Base-by-base conservation (phyloP, 176 grass and related monocot genomes). In the Lolium perenne region DNA sequence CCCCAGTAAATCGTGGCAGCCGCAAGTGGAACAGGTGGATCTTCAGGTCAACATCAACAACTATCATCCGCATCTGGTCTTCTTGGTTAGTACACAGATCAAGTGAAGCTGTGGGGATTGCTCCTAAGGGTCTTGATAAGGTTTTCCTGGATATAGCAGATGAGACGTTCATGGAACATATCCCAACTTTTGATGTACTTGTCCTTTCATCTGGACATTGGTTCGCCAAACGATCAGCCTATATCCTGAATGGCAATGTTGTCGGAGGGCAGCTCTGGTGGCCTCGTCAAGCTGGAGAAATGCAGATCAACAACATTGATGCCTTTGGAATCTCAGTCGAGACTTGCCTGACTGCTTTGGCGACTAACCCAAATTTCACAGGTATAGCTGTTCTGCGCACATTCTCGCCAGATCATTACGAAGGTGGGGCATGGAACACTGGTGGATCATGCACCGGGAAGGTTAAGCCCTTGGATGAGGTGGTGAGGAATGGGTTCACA, bases 231-330 rank as follows among this genome's bases (percentile, higher is more conserved):
- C 77, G 75, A 74, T 95, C 93, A 38, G 91, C 91, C 22, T 98
- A 95, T 72, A 76, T 94, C 68, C 73, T 87, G 59, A 94, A 95
- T n/a, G 80, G 68, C 26, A 59, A 85, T 70, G 76, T 92, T 83
- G 83, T 98, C 38, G 95, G 93, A 79, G 95, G 95, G 76, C 95
- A 98, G 74, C 91, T 98, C 18, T 98, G 93, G 95, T 94, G 91
- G 93, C 88, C 93, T 79, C 88, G 82, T 85, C 25, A 76, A 67
- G 83, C 86, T 26, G 90, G 86, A 50, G 90, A 92, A 51, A 98
- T 95, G 96, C 85, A 83, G 90, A 60, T 95, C 41, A 98, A 95
- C 77, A 98, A 95, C 2, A 35, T 94, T 17, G 86, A 92, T 18
- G 96, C 93, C 56, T 98, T 95, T 83, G 93, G 90, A 83, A 41